phyloP scores from a whole-genome alignment of 495 filamentous ascomycete species.

The Lindgomyces ingoldianus region DNA sequence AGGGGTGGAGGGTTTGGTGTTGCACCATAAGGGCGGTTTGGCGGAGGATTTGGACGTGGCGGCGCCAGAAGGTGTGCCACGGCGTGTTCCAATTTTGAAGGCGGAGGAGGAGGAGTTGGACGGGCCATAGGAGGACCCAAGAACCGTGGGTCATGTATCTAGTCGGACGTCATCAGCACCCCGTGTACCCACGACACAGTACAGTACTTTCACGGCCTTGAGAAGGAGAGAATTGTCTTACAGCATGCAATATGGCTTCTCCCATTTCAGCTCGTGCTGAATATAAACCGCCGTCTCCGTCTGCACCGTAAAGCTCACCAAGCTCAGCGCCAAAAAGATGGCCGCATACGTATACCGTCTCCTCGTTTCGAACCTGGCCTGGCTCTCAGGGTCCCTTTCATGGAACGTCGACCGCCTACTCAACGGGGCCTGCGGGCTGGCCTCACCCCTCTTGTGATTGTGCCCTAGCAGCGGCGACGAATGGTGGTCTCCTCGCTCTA shows the following conservation, averaged over 20 bases:
- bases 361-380: conserved; percentile 60
- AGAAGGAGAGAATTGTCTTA: conserved; percentile 50
- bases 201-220: no score
- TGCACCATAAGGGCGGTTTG: conserved; percentile 87
- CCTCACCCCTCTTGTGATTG: conserved; percentile 27
- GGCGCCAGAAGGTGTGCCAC: conserved; percentile 85
- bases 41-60: conserved; percentile 71
- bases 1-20: conserved; percentile 62
- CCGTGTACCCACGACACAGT: no score
- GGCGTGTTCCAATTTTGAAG: conserved; percentile 68
- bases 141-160: conserved; percentile 92
- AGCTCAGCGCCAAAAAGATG: conserved; percentile 74
- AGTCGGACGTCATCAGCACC: no score
- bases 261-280: conserved; percentile 83
- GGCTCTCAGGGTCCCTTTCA: conserved; percentile 61
- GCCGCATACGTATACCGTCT: conserved; percentile 84
- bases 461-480: conserved; percentile 31
- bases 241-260: conserved; percentile 98
- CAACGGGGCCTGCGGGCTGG: conserved; percentile 27
- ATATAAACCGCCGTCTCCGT: conserved; percentile 95
- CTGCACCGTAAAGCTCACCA: conserved; percentile 83
- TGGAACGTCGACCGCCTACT: conserved; percentile 61
- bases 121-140: conserved; percentile 85
- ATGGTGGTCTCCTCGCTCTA: conserved; percentile 13
- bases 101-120: conserved; percentile 77